Conservation (phyloP, 345 rosid genomes). For the Melaleuca quinquenervia region DNA sequence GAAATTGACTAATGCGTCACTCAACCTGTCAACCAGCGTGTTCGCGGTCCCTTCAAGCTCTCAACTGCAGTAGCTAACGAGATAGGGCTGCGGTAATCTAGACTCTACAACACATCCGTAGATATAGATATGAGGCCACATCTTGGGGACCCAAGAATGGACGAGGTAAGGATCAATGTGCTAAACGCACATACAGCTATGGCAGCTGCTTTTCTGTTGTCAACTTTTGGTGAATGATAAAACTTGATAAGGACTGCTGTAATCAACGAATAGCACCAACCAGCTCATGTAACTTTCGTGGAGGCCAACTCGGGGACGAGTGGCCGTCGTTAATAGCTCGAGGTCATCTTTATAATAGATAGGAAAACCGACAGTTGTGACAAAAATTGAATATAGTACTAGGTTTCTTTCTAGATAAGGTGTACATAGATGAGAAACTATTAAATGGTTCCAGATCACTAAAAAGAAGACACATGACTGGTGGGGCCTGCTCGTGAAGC, state of each 20-base stretch:
- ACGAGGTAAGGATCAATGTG: not conserved
- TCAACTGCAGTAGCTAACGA: not conserved
- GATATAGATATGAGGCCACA: not conserved
- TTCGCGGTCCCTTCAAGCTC: not conserved
- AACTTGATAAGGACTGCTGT: not conserved
- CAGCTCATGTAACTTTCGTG: not conserved
- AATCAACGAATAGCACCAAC: not conserved
- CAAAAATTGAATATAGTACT: too few species aligned
- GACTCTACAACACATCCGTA: not conserved
- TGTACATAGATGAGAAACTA: too few species aligned
- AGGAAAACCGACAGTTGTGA: not conserved
- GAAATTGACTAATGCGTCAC: not conserved
- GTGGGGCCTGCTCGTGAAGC: too few species aligned
- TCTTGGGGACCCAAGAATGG: not conserved
- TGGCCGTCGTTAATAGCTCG: not conserved
- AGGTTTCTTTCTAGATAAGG: too few species aligned
- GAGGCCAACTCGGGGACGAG: not conserved
- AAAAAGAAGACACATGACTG: too few species aligned
- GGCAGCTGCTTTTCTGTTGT: not conserved
- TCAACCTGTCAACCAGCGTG: not conserved
- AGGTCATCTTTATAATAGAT: not conserved
- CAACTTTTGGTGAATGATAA: not conserved
- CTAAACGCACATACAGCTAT: not conserved
- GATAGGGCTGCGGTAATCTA: not conserved
- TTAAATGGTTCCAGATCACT: too few species aligned